Percentiles rank a stretch among this genome's conserved stretches.
Conservation (phyloP, 495 filamentous ascomycete species). For the Chaetomium tenue region DNA sequence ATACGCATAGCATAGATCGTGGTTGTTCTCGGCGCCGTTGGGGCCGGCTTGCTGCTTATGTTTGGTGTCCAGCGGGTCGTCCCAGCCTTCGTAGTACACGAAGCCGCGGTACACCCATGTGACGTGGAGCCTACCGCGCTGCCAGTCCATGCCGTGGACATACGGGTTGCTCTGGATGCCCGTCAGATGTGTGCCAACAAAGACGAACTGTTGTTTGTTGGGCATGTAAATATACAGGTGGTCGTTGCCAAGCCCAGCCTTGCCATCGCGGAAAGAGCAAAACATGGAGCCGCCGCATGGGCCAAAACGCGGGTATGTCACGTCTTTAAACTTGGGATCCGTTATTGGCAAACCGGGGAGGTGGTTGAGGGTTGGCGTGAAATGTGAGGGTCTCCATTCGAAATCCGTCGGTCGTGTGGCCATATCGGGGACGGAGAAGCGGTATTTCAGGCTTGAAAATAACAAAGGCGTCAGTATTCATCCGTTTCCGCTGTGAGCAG, state of each 20-base stretch:
- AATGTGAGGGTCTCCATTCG: constrained; percentile 41
- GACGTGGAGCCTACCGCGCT: constrained; percentile 36
- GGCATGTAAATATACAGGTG: constrained; percentile 43
- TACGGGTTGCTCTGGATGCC: constrained; percentile 50
- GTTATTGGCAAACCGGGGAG: constrained; percentile 41
- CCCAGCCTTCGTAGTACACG: constrained; percentile 44
- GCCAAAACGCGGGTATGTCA: constrained; percentile 53
- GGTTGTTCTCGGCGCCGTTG: constrained; percentile 48
- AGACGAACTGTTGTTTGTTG: constrained; percentile 28
- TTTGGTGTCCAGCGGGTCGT: constrained; percentile 42
- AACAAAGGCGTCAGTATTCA: constrained; percentile 13
- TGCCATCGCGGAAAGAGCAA: constrained; percentile 49
- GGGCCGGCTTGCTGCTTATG: constrained; percentile 48
- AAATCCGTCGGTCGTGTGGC: constrained; percentile 38
- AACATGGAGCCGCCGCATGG: constrained; percentile 34
- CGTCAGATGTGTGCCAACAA: constrained; percentile 44
- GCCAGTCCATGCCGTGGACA: constrained; percentile 45
- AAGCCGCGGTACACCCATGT: constrained; percentile 52
- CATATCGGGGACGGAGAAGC: constrained; percentile 39
- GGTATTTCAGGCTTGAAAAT: constrained; percentile 40
- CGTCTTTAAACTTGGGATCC: constrained; percentile 38
- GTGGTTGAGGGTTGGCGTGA: constrained; percentile 38
- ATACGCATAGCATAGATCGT: constrained; percentile 48
- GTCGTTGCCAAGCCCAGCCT: constrained; percentile 50
- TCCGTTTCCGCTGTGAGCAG: not conserved